Conservation (phyloP, 75 land plant species). For the Gnetum montanum region DNA sequence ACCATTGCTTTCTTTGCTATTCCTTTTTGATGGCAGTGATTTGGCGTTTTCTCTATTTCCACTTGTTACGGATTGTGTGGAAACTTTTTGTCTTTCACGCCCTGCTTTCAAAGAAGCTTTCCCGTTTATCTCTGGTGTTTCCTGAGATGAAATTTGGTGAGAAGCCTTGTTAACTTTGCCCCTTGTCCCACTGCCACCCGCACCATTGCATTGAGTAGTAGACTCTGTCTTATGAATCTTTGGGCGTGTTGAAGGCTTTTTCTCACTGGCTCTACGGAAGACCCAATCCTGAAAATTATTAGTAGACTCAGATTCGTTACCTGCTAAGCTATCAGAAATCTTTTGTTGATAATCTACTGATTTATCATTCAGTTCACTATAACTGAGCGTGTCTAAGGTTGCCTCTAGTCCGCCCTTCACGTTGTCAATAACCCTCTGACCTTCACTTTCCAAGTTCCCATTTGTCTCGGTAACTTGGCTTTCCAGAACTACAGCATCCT, state of each 20-base stretch:
- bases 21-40: constrained; percentile 5
- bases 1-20: constrained; percentile 1
- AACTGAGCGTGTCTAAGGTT: too few relatives aligned
- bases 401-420: too few relatives aligned
- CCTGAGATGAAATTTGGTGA: not conserved
- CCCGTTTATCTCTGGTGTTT: not conserved
- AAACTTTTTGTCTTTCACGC: not conserved
- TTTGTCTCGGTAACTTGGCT: too few relatives aligned
- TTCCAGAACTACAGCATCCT: too few relatives aligned
- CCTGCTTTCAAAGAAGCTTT: not conserved
- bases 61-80: not conserved
- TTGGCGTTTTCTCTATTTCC: constrained; percentile 1
- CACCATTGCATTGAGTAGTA: constrained; percentile 4
- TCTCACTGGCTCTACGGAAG: too few relatives aligned
- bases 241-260: not conserved
- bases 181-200: not conserved
- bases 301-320: too few relatives aligned
- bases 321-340: too few relatives aligned
- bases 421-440: too few relatives aligned
- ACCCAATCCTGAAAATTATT: too few relatives aligned
- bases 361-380: too few relatives aligned
- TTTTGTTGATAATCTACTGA: too few relatives aligned
- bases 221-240: constrained; percentile 1
- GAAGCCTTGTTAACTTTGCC: not conserved
- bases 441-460: too few relatives aligned